Conservation (phyloP, 2,329 filamentous ascomycete species). For the Clathrospora elynae region DNA sequence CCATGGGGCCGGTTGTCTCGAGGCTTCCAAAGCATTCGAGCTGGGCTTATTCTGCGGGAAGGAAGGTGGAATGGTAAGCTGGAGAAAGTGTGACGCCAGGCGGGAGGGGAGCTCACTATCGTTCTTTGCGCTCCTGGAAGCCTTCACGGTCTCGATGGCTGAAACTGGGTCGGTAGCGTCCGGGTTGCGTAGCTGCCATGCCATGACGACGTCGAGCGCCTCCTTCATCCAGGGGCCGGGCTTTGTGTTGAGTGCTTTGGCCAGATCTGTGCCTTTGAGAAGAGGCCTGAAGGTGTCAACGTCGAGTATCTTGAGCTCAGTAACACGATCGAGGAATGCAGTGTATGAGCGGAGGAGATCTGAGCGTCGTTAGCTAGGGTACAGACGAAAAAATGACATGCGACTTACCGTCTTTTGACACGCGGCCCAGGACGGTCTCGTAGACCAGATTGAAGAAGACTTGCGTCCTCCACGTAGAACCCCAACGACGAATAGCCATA, state of each 20-base stretch:
- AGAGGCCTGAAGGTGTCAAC: slow-evolving; percentile 56
- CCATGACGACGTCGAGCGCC: slow-evolving; percentile 78
- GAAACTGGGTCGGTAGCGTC: slow-evolving; percentile 61
- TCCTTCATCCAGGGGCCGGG: slow-evolving; percentile 84
- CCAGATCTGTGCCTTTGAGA: slow-evolving; percentile 76
- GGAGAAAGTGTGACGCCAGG: slow-evolving; percentile 62
- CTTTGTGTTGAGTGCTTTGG: slow-evolving; percentile 67
- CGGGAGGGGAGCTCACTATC: slow-evolving; percentile 58
- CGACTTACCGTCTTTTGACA: slow-evolving; percentile 51
- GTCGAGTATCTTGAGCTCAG: slow-evolving; percentile 57
- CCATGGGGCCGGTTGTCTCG: slow-evolving; percentile 63
- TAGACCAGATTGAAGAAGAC: slow-evolving; percentile 70
- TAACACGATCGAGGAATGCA: slow-evolving; percentile 59
- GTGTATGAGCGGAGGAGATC: slow-evolving; percentile 58
- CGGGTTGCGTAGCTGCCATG: slow-evolving; percentile 88
- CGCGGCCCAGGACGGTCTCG: slow-evolving; percentile 58
- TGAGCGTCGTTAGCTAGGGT: slow-evolving; percentile 31
- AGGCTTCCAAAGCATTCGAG: slow-evolving; percentile 58
- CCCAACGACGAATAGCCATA: slow-evolving; percentile 76
- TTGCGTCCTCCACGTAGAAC: slow-evolving; percentile 73
- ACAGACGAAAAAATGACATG: background rate
- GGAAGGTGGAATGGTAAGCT: slow-evolving; percentile 67
- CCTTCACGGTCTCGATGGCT: slow-evolving; percentile 54
- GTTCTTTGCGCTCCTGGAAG: slow-evolving; percentile 50
- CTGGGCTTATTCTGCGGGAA: slow-evolving; percentile 56